Conservation (phyloP, 2,329 filamentous ascomycete genomes). For the Cercospora berteroae region DNA sequence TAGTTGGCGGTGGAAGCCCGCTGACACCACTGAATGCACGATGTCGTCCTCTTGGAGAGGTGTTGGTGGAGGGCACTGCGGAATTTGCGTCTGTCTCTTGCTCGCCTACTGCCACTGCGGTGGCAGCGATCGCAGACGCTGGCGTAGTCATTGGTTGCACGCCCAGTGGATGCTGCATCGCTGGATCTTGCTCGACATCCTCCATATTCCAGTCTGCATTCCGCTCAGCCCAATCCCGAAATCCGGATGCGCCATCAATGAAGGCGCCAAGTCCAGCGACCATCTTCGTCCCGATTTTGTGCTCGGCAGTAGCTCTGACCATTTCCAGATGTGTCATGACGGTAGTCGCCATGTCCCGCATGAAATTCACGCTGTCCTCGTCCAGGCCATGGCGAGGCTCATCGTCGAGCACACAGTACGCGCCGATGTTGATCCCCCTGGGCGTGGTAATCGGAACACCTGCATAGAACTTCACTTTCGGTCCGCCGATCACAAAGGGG, state of each 20-base stretch:
- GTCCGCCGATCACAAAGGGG: constrained; percentile 33
- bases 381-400: constrained; percentile 53
- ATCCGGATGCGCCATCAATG: constrained; percentile 27
- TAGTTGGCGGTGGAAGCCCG: constrained; percentile 8
- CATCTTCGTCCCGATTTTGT: constrained; percentile 55
- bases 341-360: constrained; percentile 57
- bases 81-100: constrained; percentile 15
- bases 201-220: constrained; percentile 22
- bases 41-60: constrained; percentile 1
- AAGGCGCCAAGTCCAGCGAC: constrained; percentile 48
- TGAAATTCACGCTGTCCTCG: constrained; percentile 51
- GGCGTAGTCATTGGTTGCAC: constrained; percentile 20
- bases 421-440: constrained; percentile 59
- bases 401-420: constrained; percentile 60
- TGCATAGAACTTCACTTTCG: constrained; percentile 50
- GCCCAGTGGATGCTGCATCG: constrained; percentile 19
- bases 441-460: constrained; percentile 46
- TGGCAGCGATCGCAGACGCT: constrained; percentile 20
- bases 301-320: constrained; percentile 33
- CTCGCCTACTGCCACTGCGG: constrained; percentile 20
- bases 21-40: constrained; percentile 9
- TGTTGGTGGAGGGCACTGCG: not conserved
- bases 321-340: constrained; percentile 62
- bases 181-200: constrained; percentile 21
- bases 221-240: constrained; percentile 24